These are phyloP conservation scores for Sarcodon sp. DNA, from an alignment of 768 basidiomycete species.

Conservation along the genomic window DNA sequence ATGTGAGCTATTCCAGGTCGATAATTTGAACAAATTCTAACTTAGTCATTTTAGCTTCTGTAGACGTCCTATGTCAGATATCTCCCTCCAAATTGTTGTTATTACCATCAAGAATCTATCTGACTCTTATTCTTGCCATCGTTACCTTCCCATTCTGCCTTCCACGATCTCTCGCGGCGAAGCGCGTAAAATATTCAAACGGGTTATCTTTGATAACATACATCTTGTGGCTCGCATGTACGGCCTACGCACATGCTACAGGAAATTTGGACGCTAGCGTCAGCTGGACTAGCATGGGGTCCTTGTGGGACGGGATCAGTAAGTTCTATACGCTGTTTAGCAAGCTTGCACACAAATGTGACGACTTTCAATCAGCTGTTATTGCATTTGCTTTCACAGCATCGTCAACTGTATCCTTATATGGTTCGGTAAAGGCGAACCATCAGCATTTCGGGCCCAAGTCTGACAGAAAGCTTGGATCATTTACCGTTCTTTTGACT, in stretches of 20 bases:
- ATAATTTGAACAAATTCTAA: slow-evolving; percentile 1
- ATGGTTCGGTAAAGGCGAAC: slow-evolving; percentile 40
- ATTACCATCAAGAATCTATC: slow-evolving; percentile 22
- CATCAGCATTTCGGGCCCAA: slow-evolving; percentile 24
- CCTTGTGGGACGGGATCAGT: slow-evolving; percentile 58
- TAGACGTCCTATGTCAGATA: slow-evolving; percentile 36
- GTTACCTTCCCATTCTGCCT: slow-evolving; percentile 37
- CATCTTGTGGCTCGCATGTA: slow-evolving; percentile 43
- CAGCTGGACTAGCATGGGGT: slow-evolving; percentile 27
- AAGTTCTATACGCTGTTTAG: slow-evolving; percentile 14
- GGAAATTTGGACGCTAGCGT: slow-evolving; percentile 25
- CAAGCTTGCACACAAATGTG: not conserved
- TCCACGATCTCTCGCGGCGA: slow-evolving; percentile 40
- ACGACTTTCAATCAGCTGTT: slow-evolving; percentile 26
- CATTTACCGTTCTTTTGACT: slow-evolving; percentile 45
- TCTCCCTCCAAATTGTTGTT: slow-evolving; percentile 21
- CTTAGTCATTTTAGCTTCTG: slow-evolving; percentile 31
- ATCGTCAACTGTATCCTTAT: slow-evolving; percentile 50
- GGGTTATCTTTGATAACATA: slow-evolving; percentile 49
- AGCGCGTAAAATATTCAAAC: slow-evolving; percentile 39
- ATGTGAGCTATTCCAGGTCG: slow-evolving; percentile 28
- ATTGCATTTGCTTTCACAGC: slow-evolving; percentile 57
- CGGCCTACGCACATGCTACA: slow-evolving; percentile 36
- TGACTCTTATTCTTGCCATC: slow-evolving; percentile 29
- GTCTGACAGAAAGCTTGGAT: slow-evolving; percentile 29